Evolutionary conservation across 495 filamentous ascomycete genomes (phyloP).

Genomic region (Neurospora terricola): DNA sequence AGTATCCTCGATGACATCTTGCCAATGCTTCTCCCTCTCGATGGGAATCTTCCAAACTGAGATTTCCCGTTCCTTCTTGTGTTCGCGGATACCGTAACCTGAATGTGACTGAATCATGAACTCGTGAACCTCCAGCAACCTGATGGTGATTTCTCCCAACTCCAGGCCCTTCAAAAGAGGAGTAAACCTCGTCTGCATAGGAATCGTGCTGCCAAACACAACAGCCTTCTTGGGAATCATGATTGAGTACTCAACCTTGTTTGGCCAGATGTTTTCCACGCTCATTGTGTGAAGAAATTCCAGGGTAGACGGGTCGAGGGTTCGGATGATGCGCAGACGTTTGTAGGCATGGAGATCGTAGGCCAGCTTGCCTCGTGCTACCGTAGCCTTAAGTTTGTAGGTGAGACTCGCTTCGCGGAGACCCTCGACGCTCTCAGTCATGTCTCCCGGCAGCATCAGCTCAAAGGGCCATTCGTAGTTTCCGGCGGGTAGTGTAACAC

Average conservation of each 20-base stretch:
- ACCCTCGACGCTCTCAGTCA: slow-evolving; percentile 84
- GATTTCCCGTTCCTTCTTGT: slow-evolving; percentile 54
- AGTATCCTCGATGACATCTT: slow-evolving; percentile 62
- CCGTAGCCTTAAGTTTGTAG: slow-evolving; percentile 80
- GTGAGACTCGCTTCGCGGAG: slow-evolving; percentile 68
- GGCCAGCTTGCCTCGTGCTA: slow-evolving; percentile 68
- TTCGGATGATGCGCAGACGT: slow-evolving; percentile 79
- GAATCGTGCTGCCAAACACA: slow-evolving; percentile 76
- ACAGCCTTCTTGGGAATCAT: slow-evolving; percentile 82
- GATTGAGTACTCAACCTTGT: slow-evolving; percentile 89
- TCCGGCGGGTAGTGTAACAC: slow-evolving; percentile 57
- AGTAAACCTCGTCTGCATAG: slow-evolving; percentile 68
- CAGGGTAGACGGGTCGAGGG: slow-evolving; percentile 66
- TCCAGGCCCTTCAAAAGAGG: slow-evolving; percentile 79
- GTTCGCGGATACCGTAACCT: slow-evolving; percentile 42
- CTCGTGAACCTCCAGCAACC: slow-evolving; percentile 70
- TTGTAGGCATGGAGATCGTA: slow-evolving; percentile 71
- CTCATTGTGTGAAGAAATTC: slow-evolving; percentile 84
- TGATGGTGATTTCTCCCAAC: slow-evolving; percentile 64
- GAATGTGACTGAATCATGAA: slow-evolving; percentile 42
- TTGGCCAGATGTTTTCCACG: slow-evolving; percentile 90
- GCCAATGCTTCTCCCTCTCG: slow-evolving; percentile 45
- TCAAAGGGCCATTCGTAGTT: slow-evolving; percentile 92
- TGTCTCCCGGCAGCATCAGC: slow-evolving; percentile 60
- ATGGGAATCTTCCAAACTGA: slow-evolving; percentile 52